These are phyloP conservation scores for Hortaea sp. DNA, from an alignment of 2,329 filamentous ascomycete species.

Conservation along the genomic window DNA sequence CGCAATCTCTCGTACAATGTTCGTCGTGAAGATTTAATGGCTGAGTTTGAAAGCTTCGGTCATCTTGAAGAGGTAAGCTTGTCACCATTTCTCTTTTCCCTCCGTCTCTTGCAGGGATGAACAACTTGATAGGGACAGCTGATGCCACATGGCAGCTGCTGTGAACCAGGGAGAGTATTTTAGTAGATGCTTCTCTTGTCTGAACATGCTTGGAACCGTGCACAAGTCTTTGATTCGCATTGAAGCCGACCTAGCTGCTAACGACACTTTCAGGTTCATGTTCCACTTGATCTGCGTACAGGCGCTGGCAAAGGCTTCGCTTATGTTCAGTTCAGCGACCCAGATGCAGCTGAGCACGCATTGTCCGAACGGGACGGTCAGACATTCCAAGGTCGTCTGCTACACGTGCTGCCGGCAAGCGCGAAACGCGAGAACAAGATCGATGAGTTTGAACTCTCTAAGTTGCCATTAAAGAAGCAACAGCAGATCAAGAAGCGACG, in stretches of 20 bases:
- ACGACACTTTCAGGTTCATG: conserved; percentile 57
- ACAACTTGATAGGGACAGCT: conserved; percentile 99
- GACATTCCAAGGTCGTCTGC: conserved; percentile 81
- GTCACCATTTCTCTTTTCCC: conserved; percentile 15
- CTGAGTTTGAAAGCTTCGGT: conserved; percentile 63
- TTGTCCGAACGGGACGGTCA: conserved; percentile 71
- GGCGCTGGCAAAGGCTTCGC: conserved; percentile 82
- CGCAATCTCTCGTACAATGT: conserved; percentile 78
- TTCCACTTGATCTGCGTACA: conserved; percentile 61
- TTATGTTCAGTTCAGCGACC: conserved; percentile 67
- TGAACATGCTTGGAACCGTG: conserved; percentile 7
- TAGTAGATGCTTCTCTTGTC: conserved; percentile 99
- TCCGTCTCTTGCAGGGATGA: conserved; percentile 60
- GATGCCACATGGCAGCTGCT: conserved; percentile 83
- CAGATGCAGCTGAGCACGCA: conserved; percentile 65
- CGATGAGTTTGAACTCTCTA: conserved; percentile 81
- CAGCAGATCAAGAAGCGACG: conserved; percentile 78
- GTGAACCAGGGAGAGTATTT: conserved; percentile 85
- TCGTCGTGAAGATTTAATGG: conserved; percentile 65
- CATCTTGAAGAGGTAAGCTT: conserved; percentile 74
- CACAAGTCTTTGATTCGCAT: too few species aligned
- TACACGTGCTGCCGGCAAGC: conserved; percentile 80
- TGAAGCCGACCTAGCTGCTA: too few species aligned
- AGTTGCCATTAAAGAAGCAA: conserved; percentile 89
- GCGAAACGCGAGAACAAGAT: conserved; percentile 72